phyloP scores from a whole-genome alignment of 441 rosid genomes.

The Pelargonium fulgidum region DNA sequence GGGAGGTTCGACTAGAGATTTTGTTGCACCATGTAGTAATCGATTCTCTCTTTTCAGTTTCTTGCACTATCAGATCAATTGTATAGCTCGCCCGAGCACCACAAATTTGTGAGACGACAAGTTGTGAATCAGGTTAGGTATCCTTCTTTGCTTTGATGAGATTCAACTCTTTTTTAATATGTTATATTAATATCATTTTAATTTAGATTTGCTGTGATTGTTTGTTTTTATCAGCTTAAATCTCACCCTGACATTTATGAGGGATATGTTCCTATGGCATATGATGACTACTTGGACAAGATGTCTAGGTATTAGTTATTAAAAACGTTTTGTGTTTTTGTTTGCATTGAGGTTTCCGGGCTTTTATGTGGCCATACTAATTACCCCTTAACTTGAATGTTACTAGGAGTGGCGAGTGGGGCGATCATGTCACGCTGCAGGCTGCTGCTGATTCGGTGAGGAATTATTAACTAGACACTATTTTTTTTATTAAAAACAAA shows the following conservation, averaged over 20 bases:
- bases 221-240: constrained; percentile 37
- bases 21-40: background rate
- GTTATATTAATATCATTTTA: background rate
- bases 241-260: constrained; percentile 29
- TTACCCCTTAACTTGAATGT: constrained; percentile 3
- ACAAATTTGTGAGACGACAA: constrained; percentile 52
- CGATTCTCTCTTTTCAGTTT: constrained; percentile 41
- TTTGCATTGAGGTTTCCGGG: constrained; percentile 6
- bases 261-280: constrained; percentile 53
- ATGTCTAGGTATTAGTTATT: constrained; percentile 32
- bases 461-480: background rate
- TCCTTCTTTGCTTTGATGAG: background rate
- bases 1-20: no score
- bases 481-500: background rate
- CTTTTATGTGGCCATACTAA: constrained; percentile 12
- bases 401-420: constrained; percentile 43
- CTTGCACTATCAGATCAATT: constrained; percentile 83
- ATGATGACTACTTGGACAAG: constrained; percentile 37
- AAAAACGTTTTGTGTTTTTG: constrained; percentile 1
- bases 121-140: constrained; percentile 58
- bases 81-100: constrained; percentile 53
- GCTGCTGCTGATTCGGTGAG: constrained; percentile 45
- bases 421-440: constrained; percentile 51
- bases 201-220: constrained; percentile 13
- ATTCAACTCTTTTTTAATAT: background rate